Base-by-base conservation (phyloP, 2,329 filamentous ascomycete species). In the Hymenoscyphus scutula region DNA sequence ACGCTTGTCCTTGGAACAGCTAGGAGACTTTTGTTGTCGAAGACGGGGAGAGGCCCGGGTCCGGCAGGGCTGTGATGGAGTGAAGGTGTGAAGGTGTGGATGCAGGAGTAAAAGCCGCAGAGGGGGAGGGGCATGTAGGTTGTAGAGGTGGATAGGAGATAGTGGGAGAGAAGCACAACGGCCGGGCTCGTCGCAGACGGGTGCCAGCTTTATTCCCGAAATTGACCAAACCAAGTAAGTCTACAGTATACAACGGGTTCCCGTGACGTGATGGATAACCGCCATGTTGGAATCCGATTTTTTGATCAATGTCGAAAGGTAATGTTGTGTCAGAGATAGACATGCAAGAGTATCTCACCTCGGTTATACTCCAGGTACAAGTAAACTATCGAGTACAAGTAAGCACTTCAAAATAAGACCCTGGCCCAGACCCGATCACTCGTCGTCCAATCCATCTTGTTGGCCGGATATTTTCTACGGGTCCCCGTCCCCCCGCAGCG, bases 361-460 rank as follows among this genome's bases (percentile, higher is more conserved):
- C 41, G n/a, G 19, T n/a, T 7, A 8, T 6, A 45, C 38, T n/a
- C 17, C 38, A 19, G 5, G 38, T 45, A 45, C 8, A 1, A n/a
- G n/a, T n/a, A n/a, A n/a, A n/a, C n/a, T n/a, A n/a, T n/a, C n/a
- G n/a, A n/a, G n/a, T n/a, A n/a, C n/a, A n/a, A 23, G 38, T 45
- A 45, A 45, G 38, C 30, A 38, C 25, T 29, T 37, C 29, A 34
- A 56, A 13, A 27, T 57, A 34, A 23, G 30, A 32, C 8, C 53
- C n/a, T 27, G 27, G 54, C 23, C 54, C 8, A 58, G 56, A 29
- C 56, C 56, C 56, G 19, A 34, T 25, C n/a, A 25, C 56, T 58
- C 56, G 56, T 53, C 56, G 38, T 58, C 56, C 56, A 58, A 58
- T 58, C 37, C 32, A 38, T 32, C 19, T 19, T 11, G 34, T 10